A percentile compares a stretch with the other conserved stretches of the same genome.
Evolutionary conservation across 257 asterid genomes (phyloP).

Genomic region (Capsicum chinense): DNA sequence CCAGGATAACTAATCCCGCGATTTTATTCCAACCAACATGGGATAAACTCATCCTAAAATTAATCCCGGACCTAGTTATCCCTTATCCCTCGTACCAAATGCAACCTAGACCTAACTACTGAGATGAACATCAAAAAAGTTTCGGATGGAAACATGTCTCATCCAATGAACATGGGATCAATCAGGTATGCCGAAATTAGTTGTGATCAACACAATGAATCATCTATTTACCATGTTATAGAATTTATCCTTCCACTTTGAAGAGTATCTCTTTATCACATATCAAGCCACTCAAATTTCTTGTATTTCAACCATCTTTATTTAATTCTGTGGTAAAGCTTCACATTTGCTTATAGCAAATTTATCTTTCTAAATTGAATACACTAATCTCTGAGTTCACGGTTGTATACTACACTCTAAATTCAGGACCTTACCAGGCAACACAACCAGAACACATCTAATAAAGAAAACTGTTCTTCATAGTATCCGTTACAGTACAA

Average conservation of each 20-base stretch:
- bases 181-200: background rate
- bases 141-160: background rate
- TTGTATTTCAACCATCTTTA: background rate
- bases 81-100: too few relatives aligned
- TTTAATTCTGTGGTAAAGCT: background rate
- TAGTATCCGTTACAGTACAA: background rate
- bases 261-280: background rate
- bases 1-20: too few relatives aligned
- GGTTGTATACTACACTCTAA: slow-evolving; percentile 12
- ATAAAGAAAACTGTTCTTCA: background rate
- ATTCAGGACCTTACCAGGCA: slow-evolving; percentile 13
- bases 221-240: slow-evolving; percentile 6
- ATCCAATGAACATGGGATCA: background rate
- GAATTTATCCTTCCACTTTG: slow-evolving; percentile 9
- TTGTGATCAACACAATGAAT: background rate
- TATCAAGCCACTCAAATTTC: background rate
- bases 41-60: too few relatives aligned
- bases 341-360: background rate
- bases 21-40: too few relatives aligned
- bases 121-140: background rate
- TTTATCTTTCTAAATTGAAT: background rate
- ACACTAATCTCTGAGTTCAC: background rate
- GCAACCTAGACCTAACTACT: slow-evolving; percentile 7
- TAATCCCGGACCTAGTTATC: too few relatives aligned
- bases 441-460: background rate